Base-by-base conservation (phyloP, 805 yeast species). In the Metschnikowia dekortorum region DNA sequence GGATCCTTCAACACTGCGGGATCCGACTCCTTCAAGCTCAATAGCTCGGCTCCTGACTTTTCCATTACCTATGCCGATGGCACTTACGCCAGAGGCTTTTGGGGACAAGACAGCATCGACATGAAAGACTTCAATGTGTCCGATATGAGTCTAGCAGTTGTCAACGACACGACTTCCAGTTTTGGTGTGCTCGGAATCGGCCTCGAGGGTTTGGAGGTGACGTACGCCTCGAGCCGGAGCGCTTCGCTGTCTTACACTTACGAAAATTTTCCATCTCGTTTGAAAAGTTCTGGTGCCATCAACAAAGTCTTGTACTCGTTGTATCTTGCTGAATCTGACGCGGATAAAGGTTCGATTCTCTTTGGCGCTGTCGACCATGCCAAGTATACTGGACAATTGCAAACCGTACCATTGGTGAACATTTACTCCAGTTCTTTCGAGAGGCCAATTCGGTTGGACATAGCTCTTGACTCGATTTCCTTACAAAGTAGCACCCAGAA, bases 131-230 rank as follows among this genome's bases (percentile, higher is more conserved):
- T 75, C 11, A 65, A 73, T 2, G 69, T 87, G 10, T 53, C 70
- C 0, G 69, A 73, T 49, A 68, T 86, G 31, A 80, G 89, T 5
- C 78, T 90, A 64, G 97, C 95, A 1, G 81, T 89, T 26, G 95
- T 87, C 2, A 81, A 81, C 61, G 64, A 66, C 34, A 79, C 89
- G 1, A 80, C 82, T 53, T 82, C 91, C 3, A 65, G 81, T 8
- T 68, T 77, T 51, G 92, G 95, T 49, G 92, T 88, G 28, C 66
- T 87, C 39, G 90, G 91, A 29, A 80, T 87, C 54, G 92, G 94
- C 9, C 72, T 86, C 46, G 68, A 80, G 5, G 86, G 82, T 11
- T 73, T 87, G 48, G 96, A 90, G 65, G 73, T 80, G 3, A 85
- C 92, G 1, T 65, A 61, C 57, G 46, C 60, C 16, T 42, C 50